A percentile compares a stretch with the other conserved stretches of the same genome.
Conservation (phyloP, 2,329 filamentous ascomycete species). For the Fusarium verticillioides region DNA sequence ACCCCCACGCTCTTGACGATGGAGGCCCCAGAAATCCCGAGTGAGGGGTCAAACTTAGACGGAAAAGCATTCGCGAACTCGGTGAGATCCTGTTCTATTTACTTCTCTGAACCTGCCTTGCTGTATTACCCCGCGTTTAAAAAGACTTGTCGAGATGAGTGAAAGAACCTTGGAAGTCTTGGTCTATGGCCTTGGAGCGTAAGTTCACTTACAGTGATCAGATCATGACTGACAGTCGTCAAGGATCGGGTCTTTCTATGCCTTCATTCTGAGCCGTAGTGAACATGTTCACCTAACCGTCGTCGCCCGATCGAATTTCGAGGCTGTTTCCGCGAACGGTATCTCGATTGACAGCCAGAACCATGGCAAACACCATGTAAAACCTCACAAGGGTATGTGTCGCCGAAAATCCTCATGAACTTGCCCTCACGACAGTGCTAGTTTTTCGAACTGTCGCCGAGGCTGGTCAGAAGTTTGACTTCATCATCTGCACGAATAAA, state of each 20-base stretch:
- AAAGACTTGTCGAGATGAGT: constrained; percentile 42
- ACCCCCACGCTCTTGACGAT: constrained; percentile 9
- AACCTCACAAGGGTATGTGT: constrained; percentile 54
- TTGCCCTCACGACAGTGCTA: not conserved
- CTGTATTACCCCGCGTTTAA: not conserved
- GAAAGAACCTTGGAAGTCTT: constrained; percentile 49
- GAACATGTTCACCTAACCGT: constrained; percentile 64
- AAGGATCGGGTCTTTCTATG: constrained; percentile 68
- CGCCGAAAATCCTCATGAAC: accelerated
- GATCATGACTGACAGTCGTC: not conserved
- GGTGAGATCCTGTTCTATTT: not conserved
- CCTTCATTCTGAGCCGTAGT: constrained; percentile 61
- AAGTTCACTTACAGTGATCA: constrained; percentile 32
- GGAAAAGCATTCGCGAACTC: not conserved
- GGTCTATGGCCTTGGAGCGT: constrained; percentile 66
- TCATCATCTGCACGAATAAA: constrained; percentile 38
- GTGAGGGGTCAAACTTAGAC: constrained; percentile 5
- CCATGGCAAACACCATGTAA: constrained; percentile 65
- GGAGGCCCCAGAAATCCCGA: not conserved
- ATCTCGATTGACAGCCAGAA: constrained; percentile 65
- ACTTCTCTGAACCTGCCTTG: not conserved
- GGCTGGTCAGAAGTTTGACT: constrained; percentile 29
- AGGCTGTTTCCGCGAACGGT: constrained; percentile 62
- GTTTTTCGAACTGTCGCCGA: constrained; percentile 31
- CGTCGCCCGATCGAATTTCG: constrained; percentile 70